Evolutionary conservation across 2,329 filamentous ascomycete genomes (phyloP), one percentile per base, ranked within the genome.

Genomic region (Setomelanomma holmii): DNA sequence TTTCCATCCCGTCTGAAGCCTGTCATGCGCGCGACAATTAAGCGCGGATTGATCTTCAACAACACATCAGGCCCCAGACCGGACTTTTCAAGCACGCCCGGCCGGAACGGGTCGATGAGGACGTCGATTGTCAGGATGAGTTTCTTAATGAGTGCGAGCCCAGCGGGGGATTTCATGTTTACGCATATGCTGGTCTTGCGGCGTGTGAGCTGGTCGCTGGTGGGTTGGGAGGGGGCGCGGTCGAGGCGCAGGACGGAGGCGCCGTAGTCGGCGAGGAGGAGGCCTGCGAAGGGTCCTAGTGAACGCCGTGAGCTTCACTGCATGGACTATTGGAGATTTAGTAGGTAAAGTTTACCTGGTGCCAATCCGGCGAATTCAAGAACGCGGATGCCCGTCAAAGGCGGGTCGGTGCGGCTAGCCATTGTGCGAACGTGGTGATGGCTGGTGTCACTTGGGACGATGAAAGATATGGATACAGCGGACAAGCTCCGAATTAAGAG

Each of bases 41-140:
- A 78, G 0, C 87, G 80, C 10, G 88, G 89, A 73, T 97, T 96
- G 16, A 84, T 69, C 20, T 76, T 78, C 22, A 86, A 78, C 6
- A 97, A 80, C 1, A 84, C 83, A 0, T 84, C 81, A 0, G 93
- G 93, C 0, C 86, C 87, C 1, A 98, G 84, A 0, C 89, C 89
- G 8, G 93, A 84, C 45, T 88, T 89, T 76, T 98, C 93, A 2
- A 98, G 83, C 1, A 97, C 91, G 30, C 92, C 91, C 0, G 93
- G 93, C 0, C 93, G 89, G 79, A 92, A 98, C 0, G 95, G 93
- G 73, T 98, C 95, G 73, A 98, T 95, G 22, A 98, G 75, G 30
- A 97, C 81, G 75, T 98, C 93, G 49, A 86, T 82, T 14, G 78
- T 71, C 14, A 78, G 75, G 30, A 89, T 77, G 1, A 97, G 80